These are phyloP conservation scores for Lachnum nothofagi DNA, from an alignment of 2,329 filamentous ascomycete species.

Conservation along the genomic window DNA sequence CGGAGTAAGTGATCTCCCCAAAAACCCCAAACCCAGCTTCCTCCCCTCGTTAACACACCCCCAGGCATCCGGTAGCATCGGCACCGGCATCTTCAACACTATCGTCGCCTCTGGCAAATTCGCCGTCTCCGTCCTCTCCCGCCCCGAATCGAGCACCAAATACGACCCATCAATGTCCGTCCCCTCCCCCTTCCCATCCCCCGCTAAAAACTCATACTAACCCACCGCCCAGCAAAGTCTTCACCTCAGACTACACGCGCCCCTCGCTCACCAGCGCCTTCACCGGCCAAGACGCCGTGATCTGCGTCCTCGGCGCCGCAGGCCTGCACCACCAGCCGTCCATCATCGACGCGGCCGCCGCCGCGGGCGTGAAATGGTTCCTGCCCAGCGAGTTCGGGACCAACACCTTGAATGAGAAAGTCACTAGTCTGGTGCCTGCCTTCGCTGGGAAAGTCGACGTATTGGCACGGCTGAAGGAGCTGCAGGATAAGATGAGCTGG, in stretches of 20 bases:
- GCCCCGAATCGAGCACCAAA: slow-evolving; percentile 25
- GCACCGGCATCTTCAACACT: slow-evolving; percentile 29
- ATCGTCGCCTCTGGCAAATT: slow-evolving; percentile 29
- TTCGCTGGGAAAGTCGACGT: slow-evolving; percentile 35
- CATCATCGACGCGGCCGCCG: slow-evolving; percentile 52
- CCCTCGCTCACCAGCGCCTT: slow-evolving; percentile 27
- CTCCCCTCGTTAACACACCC: not conserved
- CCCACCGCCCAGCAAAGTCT: too few relatives aligned
- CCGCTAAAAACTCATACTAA: too few relatives aligned
- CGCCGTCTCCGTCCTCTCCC: slow-evolving; percentile 33
- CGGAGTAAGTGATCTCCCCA: slow-evolving; percentile 4
- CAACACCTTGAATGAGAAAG: slow-evolving; percentile 10
- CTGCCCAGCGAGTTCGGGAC: slow-evolving; percentile 50
- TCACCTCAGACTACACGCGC: slow-evolving; percentile 16
- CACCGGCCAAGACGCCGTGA: slow-evolving; percentile 22
- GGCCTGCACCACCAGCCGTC: slow-evolving; percentile 7
- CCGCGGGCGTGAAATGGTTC: slow-evolving; percentile 54
- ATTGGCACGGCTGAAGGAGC: slow-evolving; percentile 28
- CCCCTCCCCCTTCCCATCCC: too few relatives aligned
- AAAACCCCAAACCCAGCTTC: not conserved
- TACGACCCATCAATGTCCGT: too few relatives aligned
- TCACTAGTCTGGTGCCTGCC: slow-evolving; percentile 21
- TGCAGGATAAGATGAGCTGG: slow-evolving; percentile 28
- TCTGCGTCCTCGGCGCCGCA: slow-evolving; percentile 12
- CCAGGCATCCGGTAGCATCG: slow-evolving; percentile 31